Evolutionary conservation across 495 filamentous ascomycete genomes (phyloP).

Genomic region (Tuber magnatum): DNA sequence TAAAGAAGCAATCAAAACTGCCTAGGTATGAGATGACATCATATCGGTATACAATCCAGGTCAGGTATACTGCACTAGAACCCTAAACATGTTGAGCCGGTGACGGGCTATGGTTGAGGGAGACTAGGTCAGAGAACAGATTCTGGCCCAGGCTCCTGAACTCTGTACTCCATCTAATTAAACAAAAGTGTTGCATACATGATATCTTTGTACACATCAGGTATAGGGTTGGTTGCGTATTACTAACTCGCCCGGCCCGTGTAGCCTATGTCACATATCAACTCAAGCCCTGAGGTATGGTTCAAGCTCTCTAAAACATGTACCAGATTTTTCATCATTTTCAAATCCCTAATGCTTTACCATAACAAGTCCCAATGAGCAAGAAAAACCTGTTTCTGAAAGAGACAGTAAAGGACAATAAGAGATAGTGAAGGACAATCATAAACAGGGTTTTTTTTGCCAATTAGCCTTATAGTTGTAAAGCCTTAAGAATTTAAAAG

Average conservation of each 20-base stretch:
- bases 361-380: too few species aligned
- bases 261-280: not conserved
- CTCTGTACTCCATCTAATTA: not conserved
- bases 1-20: constrained; percentile 13
- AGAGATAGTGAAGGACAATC: too few species aligned
- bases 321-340: too few species aligned
- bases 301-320: too few species aligned
- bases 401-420: too few species aligned
- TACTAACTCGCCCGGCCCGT: not conserved
- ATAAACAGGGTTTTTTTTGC: too few species aligned
- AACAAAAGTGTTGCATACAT: not conserved
- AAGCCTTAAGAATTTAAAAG: too few species aligned
- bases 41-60: not conserved
- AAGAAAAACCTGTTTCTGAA: too few species aligned
- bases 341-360: too few species aligned
- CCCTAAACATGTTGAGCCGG: not conserved
- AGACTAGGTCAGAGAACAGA: not conserved
- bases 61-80: not conserved
- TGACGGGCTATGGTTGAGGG: not conserved
- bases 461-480: too few species aligned
- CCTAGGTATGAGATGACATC: constrained; percentile 6
- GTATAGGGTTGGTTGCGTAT: not conserved
- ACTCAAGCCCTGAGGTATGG: constrained; percentile 1
- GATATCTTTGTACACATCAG: not conserved
- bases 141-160: not conserved